phyloP scores from a whole-genome alignment of 352 stramenopile species.

The Phytopythium kandeliae region DNA sequence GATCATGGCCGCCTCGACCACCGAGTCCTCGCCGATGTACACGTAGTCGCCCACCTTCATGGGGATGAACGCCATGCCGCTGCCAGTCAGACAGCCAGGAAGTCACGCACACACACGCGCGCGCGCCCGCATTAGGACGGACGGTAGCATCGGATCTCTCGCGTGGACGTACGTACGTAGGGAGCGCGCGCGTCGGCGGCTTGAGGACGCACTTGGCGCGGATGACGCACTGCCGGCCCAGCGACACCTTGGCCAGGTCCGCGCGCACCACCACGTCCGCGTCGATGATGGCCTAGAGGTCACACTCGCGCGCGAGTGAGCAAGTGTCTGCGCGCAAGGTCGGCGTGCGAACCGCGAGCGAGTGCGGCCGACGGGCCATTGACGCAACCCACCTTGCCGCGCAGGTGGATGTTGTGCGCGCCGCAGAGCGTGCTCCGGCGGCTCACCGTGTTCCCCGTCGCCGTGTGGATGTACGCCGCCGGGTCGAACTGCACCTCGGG shows the following conservation, averaged over 20 bases:
- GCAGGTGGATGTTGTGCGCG: conserved; percentile 70
- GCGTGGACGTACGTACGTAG: conserved; percentile 36
- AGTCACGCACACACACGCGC: not conserved
- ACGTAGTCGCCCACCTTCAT: conserved; percentile 81
- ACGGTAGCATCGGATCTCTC: too few relatives aligned
- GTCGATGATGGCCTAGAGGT: conserved; percentile 76
- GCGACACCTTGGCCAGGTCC: conserved; percentile 77
- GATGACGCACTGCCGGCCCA: conserved; percentile 81
- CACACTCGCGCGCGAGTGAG: too few relatives aligned
- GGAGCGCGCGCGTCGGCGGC: conserved; percentile 52
- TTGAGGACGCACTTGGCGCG: conserved; percentile 65
- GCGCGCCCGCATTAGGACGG: not conserved
- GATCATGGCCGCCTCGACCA: conserved; percentile 83
- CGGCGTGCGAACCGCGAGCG: too few relatives aligned
- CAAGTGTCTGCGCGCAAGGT: not conserved
- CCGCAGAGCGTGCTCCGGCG: conserved; percentile 54
- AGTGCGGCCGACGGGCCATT: too few relatives aligned
- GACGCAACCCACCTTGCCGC: conserved; percentile 41
- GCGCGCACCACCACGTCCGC: conserved; percentile 65
- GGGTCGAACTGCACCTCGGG: conserved; percentile 43
- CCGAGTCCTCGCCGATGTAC: conserved; percentile 64
- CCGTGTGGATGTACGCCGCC: conserved; percentile 60
- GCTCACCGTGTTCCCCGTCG: conserved; percentile 69
- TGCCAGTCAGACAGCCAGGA: conserved; percentile 14
- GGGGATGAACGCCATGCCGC: conserved; percentile 74